Conservation (phyloP, 441 rosid genomes). For the Capsella rubella region DNA sequence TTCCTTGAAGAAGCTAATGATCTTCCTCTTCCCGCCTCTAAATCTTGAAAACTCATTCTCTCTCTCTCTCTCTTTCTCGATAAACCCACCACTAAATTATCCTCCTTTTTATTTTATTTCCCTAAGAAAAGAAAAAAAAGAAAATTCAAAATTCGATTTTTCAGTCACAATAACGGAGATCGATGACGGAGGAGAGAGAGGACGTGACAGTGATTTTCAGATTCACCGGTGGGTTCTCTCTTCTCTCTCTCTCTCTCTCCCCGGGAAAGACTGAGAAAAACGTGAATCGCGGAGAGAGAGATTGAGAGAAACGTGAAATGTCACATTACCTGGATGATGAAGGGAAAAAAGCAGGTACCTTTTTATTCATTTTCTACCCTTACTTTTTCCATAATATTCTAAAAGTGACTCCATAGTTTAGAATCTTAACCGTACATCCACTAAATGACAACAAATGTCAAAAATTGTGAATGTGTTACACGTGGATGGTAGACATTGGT, state of each 20-base stretch:
- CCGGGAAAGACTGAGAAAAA: conserved; percentile 28
- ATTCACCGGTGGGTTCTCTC: conserved; percentile 11
- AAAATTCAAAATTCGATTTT: conserved; percentile 1
- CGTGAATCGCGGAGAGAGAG: conserved; percentile 39
- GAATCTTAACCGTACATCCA: conserved; percentile 28
- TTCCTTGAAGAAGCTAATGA: conserved; percentile 49
- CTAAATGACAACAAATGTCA: neutral
- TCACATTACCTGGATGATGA: conserved; percentile 35
- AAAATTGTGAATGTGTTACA: too few relatives aligned
- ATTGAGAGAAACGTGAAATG: conserved; percentile 36
- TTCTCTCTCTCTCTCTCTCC: neutral
- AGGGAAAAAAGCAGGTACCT: neutral
- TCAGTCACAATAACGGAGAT: neutral
- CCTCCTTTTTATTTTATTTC: neutral
- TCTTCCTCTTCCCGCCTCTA: conserved; percentile 70
- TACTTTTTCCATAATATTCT: neutral
- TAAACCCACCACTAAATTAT: conserved; percentile 14
- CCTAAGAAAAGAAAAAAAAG: too few relatives aligned
- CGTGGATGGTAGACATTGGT: conserved; percentile 5
- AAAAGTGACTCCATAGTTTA: conserved; percentile 30
- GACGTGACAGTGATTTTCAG: conserved; percentile 12
- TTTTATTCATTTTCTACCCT: too few relatives aligned
- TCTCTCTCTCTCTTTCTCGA: conserved; percentile 13
- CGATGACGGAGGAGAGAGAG: neutral
- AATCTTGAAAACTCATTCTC: conserved; percentile 91